A percentile compares a stretch with the other conserved stretches of the same genome.
Evolutionary conservation across 352 stramenopile species (phyloP).

Genomic region (Globisporangium megalacanthum): DNA sequence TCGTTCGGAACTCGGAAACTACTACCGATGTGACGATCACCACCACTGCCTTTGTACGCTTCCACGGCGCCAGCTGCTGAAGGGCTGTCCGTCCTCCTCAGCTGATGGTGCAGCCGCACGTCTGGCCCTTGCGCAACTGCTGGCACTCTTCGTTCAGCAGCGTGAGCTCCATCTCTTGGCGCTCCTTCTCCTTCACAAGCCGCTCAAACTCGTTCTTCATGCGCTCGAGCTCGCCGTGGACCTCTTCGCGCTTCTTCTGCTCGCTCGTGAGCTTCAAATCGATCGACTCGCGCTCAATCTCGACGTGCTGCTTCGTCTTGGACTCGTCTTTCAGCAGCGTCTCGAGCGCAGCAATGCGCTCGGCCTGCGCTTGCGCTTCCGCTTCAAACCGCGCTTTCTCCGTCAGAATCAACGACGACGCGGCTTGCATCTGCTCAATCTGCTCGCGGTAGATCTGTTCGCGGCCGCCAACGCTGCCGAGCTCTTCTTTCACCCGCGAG

Average conservation of each 20-base stretch:
- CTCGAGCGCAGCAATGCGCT: conserved; percentile 68
- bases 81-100: conserved; percentile 18
- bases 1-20: too few species aligned
- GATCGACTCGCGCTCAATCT: conserved; percentile 74
- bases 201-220: conserved; percentile 68
- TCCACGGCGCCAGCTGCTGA: too few species aligned
- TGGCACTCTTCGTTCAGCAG: conserved; percentile 75
- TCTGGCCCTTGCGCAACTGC: conserved; percentile 63
- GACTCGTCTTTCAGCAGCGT: conserved; percentile 54
- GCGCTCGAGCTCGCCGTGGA: conserved; percentile 49
- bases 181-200: conserved; percentile 78
- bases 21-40: too few species aligned
- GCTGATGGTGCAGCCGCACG: conserved; percentile 63
- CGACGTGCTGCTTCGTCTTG: conserved; percentile 59
- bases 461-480: conserved; percentile 69
- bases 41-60: too few species aligned
- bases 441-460: conserved; percentile 85
- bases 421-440: conserved; percentile 79
- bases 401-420: conserved; percentile 68
- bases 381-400: conserved; percentile 59
- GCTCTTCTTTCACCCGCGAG: conserved; percentile 74
- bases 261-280: conserved; percentile 61
- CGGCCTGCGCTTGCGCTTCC: conserved; percentile 57
- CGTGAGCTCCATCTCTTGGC: conserved; percentile 72
- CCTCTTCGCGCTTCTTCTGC: conserved; percentile 46